Evolutionary conservation across 2,329 filamentous ascomycete species (phyloP).

Genomic region (Eutypa lata): DNA sequence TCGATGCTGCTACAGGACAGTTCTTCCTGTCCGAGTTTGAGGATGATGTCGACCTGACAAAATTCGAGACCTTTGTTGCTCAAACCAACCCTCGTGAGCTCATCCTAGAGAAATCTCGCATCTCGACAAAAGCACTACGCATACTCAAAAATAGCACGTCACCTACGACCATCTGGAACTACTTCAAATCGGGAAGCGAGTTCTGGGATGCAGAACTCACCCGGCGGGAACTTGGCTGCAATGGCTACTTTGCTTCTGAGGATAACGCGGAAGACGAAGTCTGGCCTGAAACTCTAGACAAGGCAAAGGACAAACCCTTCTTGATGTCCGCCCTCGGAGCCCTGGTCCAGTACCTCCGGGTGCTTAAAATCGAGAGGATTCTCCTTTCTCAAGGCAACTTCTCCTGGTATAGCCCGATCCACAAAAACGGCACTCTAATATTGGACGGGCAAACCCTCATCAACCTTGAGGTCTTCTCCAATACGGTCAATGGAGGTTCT

Average conservation of each 20-base stretch:
- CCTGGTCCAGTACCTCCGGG: slow-evolving; percentile 78
- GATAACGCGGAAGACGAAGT: slow-evolving; percentile 50
- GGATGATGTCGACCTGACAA: slow-evolving; percentile 90
- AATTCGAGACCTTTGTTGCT: slow-evolving; percentile 94
- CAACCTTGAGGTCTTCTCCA: slow-evolving; percentile 96
- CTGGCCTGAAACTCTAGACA: slow-evolving; percentile 74
- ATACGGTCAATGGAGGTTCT: slow-evolving; percentile 79
- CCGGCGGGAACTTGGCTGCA: slow-evolving; percentile 74
- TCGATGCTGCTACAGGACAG: slow-evolving; percentile 92
- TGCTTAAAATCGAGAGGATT: slow-evolving; percentile 84
- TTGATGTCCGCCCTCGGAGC: slow-evolving; percentile 91
- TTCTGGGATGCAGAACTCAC: slow-evolving; percentile 88
- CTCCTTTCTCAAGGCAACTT: slow-evolving; percentile 90
- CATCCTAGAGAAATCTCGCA: slow-evolving; percentile 78
- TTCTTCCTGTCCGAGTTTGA: slow-evolving; percentile 91
- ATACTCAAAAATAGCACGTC: slow-evolving; percentile 95
- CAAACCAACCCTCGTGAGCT: slow-evolving; percentile 88
- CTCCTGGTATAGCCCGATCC: slow-evolving; percentile 85
- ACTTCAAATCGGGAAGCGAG: slow-evolving; percentile 80
- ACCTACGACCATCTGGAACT: slow-evolving; percentile 93
- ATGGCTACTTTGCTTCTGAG: slow-evolving; percentile 70
- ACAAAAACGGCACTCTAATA: slow-evolving; percentile 84
- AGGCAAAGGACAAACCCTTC: slow-evolving; percentile 73
- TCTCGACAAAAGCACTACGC: slow-evolving; percentile 85
- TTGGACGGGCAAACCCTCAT: slow-evolving; percentile 94